Conservation (phyloP, 148 eudicot genomes). For the Limonium bicolor region DNA sequence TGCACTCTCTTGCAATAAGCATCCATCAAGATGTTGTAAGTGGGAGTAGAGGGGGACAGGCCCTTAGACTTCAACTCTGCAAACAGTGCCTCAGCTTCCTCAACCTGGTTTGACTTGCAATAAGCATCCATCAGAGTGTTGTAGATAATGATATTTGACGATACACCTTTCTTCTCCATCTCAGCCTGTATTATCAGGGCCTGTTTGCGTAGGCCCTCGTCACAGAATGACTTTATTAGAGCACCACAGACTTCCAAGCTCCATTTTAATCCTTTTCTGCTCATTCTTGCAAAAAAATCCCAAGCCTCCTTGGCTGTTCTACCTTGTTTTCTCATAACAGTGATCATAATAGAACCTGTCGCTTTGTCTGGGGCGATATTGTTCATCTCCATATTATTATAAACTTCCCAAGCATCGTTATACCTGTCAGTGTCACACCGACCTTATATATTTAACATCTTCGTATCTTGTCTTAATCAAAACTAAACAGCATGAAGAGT, state of each 20-base stretch:
- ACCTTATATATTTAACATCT: neutral
- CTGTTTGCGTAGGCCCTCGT: conserved; percentile 74
- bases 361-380: conserved; percentile 72
- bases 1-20: conserved; percentile 86
- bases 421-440: conserved; percentile 31
- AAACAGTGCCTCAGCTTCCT: conserved; percentile 90
- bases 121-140: conserved; percentile 80
- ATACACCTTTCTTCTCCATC: conserved; percentile 81
- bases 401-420: conserved; percentile 66
- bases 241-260: conserved; percentile 65
- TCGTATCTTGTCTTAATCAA: no score
- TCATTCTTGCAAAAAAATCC: conserved; percentile 67
- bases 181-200: conserved; percentile 80
- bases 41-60: conserved; percentile 48
- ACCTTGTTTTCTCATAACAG: conserved; percentile 65
- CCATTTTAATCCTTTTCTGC: conserved; percentile 69
- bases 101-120: conserved; percentile 51
- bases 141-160: conserved; percentile 64
- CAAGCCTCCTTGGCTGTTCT: conserved; percentile 80
- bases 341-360: conserved; percentile 81
- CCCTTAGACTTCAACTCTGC: conserved; percentile 66
- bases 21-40: conserved; percentile 76
- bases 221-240: conserved; percentile 73
- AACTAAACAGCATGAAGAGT: neutral
- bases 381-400: conserved; percentile 49